phyloP scores from a whole-genome alignment of 306 rosid species.

The Aeschynomene evenia region DNA sequence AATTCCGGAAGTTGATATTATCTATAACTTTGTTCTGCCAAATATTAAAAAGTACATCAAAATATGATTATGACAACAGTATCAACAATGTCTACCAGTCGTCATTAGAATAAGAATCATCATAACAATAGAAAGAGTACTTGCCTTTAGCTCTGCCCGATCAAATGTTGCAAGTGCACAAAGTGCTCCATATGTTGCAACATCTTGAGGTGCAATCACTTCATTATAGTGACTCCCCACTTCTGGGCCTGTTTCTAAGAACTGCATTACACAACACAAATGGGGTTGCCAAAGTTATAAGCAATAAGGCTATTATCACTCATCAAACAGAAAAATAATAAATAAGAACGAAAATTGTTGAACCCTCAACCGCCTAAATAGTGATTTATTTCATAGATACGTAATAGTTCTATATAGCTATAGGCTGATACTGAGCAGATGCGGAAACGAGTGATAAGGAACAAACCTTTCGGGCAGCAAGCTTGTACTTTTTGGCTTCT shows the following conservation, averaged over 20 bases:
- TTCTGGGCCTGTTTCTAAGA: slow-evolving; percentile 81
- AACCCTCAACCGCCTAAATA: slow-evolving; percentile 9
- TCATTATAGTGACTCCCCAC: slow-evolving; percentile 80
- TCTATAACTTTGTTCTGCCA: slow-evolving; percentile 94
- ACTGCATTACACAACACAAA: slow-evolving; percentile 51
- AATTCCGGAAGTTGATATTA: slow-evolving; percentile 79
- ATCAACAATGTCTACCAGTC: slow-evolving; percentile 1
- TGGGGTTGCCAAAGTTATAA: slow-evolving; percentile 17
- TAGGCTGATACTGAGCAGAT: slow-evolving; percentile 6
- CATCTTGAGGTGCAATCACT: slow-evolving; percentile 95
- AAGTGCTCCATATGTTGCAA: slow-evolving; percentile 98
- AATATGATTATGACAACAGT: slow-evolving; percentile 29
- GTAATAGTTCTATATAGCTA: slow-evolving; percentile 1
- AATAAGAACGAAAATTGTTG: neutral
- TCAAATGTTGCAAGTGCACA: slow-evolving; percentile 99
- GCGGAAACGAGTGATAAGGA: neutral
- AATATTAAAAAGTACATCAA: slow-evolving; percentile 12
- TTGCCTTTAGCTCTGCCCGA: slow-evolving; percentile 87
- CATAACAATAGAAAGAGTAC: slow-evolving; percentile 25
- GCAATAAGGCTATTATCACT: slow-evolving; percentile 9
- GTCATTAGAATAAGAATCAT: slow-evolving; percentile 5
- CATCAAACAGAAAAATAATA: slow-evolving; percentile 17
- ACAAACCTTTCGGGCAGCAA: slow-evolving; percentile 97
- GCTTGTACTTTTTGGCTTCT: slow-evolving; percentile 95
- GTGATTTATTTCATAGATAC: slow-evolving; percentile 4